phyloP scores from a whole-genome alignment of 2,329 filamentous ascomycete genomes.

The Pseudogymnoascus sp. region DNA sequence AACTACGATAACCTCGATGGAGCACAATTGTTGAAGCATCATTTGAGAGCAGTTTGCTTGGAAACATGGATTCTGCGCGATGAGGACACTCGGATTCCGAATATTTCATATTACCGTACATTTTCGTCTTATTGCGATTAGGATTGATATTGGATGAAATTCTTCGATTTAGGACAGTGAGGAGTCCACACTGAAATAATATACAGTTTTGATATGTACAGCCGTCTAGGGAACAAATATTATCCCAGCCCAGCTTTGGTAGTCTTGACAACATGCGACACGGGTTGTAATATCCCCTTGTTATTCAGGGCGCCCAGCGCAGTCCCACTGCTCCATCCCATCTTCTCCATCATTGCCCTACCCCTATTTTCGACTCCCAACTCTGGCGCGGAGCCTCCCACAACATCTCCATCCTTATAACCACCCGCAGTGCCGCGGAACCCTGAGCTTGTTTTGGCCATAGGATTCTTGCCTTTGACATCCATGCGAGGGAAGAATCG shows the following conservation, averaged over 20 bases:
- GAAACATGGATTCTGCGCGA: neutral
- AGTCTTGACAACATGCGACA: slow-evolving; percentile 81
- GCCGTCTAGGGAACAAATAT: slow-evolving; percentile 5
- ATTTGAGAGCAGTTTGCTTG: neutral
- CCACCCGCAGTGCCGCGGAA: slow-evolving; percentile 40
- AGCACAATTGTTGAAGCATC: neutral
- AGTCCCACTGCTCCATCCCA: slow-evolving; percentile 90
- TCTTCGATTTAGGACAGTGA: neutral
- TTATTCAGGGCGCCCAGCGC: slow-evolving; percentile 76
- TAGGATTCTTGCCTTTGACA: slow-evolving; percentile 30
- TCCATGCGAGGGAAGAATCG: slow-evolving; percentile 53
- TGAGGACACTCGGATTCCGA: neutral
- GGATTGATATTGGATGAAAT: neutral
- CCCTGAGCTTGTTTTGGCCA: slow-evolving; percentile 29
- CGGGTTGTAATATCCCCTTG: slow-evolving; percentile 80
- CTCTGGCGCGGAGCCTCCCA: slow-evolving; percentile 79
- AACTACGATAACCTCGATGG: neutral
- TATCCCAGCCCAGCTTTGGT: slow-evolving; percentile 73
- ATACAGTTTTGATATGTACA: slow-evolving; percentile 8
- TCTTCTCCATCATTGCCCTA: slow-evolving; percentile 84
- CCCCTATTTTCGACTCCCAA: slow-evolving; percentile 78
- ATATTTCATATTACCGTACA: neutral
- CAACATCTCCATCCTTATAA: slow-evolving; percentile 79
- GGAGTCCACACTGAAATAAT: neutral
- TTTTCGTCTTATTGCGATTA: neutral